Percentiles rank a stretch among this genome's conserved stretches.
phyloP scores from a whole-genome alignment of 352 stramenopile genomes.

The Phytophthora pinifolia region DNA sequence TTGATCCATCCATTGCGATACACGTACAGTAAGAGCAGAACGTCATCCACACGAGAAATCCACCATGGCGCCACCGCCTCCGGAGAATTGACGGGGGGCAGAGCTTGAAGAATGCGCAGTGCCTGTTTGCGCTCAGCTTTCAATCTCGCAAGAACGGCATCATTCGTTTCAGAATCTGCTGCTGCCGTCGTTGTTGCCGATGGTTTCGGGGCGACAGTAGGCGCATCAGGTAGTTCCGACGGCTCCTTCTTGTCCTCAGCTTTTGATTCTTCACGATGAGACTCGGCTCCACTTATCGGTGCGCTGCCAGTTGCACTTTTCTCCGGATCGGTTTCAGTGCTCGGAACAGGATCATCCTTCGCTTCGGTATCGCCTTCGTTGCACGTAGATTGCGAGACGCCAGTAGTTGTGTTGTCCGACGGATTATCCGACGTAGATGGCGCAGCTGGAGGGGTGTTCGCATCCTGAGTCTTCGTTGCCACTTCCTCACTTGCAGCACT shows the following conservation, averaged over 20 bases:
- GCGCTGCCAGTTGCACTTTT: not conserved
- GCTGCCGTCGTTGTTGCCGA: not conserved
- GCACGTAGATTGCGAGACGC: not conserved
- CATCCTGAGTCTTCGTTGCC: slow-evolving; percentile 3
- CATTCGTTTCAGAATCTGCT: not conserved
- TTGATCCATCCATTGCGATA: slow-evolving; percentile 76
- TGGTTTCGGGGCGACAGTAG: not conserved
- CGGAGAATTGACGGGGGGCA: slow-evolving; percentile 38
- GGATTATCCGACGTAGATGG: slow-evolving; percentile 1
- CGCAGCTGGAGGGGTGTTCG: not conserved
- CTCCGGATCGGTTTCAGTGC: not conserved
- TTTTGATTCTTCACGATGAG: not conserved
- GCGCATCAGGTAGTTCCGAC: not conserved
- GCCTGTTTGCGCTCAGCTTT: slow-evolving; percentile 36
- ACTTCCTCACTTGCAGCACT: not conserved
- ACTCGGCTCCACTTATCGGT: not conserved
- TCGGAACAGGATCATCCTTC: slow-evolving; percentile 1
- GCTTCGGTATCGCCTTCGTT: slow-evolving; percentile 5
- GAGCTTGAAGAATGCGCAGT: slow-evolving; percentile 40
- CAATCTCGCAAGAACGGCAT: not conserved
- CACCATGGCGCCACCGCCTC: slow-evolving; percentile 67
- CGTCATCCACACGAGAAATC: slow-evolving; percentile 74
- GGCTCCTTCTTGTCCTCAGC: slow-evolving; percentile 3
- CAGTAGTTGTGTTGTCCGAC: slow-evolving; percentile 3
- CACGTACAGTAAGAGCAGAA: slow-evolving; percentile 69